Conservation (phyloP, 345 rosid genomes). For the Rhizophora apiculata region DNA sequence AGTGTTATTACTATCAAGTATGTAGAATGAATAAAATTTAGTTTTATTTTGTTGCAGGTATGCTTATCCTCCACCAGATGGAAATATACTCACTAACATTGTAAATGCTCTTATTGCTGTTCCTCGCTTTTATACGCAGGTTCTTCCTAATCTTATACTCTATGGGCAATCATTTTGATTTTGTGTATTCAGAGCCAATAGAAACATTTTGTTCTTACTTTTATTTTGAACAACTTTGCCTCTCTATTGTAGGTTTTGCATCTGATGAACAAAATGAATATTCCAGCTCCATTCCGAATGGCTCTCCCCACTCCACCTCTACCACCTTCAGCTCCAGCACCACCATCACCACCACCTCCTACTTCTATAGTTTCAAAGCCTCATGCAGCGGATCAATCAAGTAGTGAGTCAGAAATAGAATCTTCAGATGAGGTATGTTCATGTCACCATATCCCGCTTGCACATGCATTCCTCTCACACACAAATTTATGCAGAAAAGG, state of each 20-base stretch:
- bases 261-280: constrained; percentile 98
- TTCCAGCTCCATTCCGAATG: constrained; percentile 95
- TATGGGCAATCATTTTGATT: not conserved
- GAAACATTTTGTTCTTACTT: constrained; percentile 5
- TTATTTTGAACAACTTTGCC: constrained; percentile 1
- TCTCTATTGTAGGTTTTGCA: constrained; percentile 64
- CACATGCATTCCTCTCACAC: not conserved
- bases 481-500: not conserved
- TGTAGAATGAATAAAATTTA: not conserved
- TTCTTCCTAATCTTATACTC: constrained; percentile 22
- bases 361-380: constrained; percentile 30
- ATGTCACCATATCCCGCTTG: not conserved
- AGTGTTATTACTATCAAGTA: not conserved
- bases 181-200: not conserved
- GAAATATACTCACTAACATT: constrained; percentile 91
- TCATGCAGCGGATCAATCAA: constrained; percentile 47
- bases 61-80: constrained; percentile 96
- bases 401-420: constrained; percentile 91
- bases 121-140: constrained; percentile 95
- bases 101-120: constrained; percentile 96
- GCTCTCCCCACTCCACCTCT: constrained; percentile 91
- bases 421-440: constrained; percentile 70
- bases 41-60: constrained; percentile 51
- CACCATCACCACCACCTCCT: constrained; percentile 40
- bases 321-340: constrained; percentile 54